Percentiles rank a stretch among this genome's conserved stretches.
phyloP scores from a whole-genome alignment of 495 filamentous ascomycete genomes.

The Trichocladium antarcticum region DNA sequence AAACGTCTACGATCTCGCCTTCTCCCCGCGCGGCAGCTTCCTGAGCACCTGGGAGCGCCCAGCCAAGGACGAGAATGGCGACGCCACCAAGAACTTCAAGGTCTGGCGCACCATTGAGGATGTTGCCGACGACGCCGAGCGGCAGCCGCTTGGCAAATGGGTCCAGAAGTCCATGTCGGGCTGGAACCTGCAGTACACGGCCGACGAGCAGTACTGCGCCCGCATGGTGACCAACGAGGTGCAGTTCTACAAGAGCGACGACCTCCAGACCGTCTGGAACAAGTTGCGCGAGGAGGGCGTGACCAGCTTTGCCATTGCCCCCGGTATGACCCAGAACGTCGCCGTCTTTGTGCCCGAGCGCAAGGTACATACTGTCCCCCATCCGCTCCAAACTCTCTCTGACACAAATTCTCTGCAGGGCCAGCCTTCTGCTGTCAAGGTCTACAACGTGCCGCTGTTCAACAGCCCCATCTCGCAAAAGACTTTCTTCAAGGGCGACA shows the following conservation, averaged over 20 bases:
- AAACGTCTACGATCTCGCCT: slow-evolving; percentile 86
- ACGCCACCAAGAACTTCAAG: slow-evolving; percentile 91
- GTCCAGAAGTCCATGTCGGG: slow-evolving; percentile 92
- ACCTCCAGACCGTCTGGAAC: slow-evolving; percentile 82
- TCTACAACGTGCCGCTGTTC: slow-evolving; percentile 86
- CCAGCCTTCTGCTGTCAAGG: slow-evolving; percentile 83
- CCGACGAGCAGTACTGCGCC: slow-evolving; percentile 84
- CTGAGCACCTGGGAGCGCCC: slow-evolving; percentile 95
- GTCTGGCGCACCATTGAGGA: slow-evolving; percentile 74
- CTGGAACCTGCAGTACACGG: slow-evolving; percentile 96
- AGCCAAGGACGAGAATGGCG: slow-evolving; percentile 81
- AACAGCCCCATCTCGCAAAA: slow-evolving; percentile 75
- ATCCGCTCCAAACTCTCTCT: not conserved
- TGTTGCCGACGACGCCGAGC: slow-evolving; percentile 42
- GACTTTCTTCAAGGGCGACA: slow-evolving; percentile 98
- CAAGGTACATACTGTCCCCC: slow-evolving; percentile 48
- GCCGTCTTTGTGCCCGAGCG: slow-evolving; percentile 91
- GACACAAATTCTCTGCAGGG: slow-evolving; percentile 42
- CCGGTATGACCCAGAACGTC: slow-evolving; percentile 77
- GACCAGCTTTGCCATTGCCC: slow-evolving; percentile 76
- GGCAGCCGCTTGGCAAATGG: slow-evolving; percentile 69
- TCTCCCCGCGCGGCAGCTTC: slow-evolving; percentile 84
- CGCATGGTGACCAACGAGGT: slow-evolving; percentile 93
- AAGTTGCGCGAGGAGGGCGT: slow-evolving; percentile 90
- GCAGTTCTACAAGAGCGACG: slow-evolving; percentile 83